Conservation (phyloP, 306 rosid species). For the Amphicarpaea edgeworthii region DNA sequence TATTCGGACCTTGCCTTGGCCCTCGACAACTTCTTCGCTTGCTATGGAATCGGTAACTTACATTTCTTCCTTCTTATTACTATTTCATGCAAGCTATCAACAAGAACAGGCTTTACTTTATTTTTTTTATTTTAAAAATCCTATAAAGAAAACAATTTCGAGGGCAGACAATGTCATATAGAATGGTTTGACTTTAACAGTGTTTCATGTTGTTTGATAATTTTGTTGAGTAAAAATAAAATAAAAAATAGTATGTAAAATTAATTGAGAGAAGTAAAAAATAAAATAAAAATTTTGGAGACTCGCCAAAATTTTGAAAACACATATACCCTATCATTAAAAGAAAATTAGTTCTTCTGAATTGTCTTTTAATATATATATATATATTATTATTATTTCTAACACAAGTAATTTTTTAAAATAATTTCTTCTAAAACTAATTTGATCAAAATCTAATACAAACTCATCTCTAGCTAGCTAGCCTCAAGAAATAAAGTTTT, state of each 20-base stretch:
- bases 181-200: slow-evolving; percentile 15
- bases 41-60: slow-evolving; percentile 60
- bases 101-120: too few relatives aligned
- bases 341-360: too few relatives aligned
- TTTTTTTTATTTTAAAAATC: background rate
- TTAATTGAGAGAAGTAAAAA: background rate
- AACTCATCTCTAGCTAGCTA: too few relatives aligned
- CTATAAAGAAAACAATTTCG: slow-evolving; percentile 4
- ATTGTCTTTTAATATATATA: too few relatives aligned
- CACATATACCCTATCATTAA: too few relatives aligned
- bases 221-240: background rate
- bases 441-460: background rate
- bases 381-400: too few relatives aligned
- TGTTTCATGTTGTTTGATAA: too few relatives aligned
- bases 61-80: background rate
- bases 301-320: too few relatives aligned
- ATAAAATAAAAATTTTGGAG: too few relatives aligned
- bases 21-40: slow-evolving; percentile 71
- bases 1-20: slow-evolving; percentile 65
- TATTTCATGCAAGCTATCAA: background rate
- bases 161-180: background rate
- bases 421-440: background rate
- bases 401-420: too few relatives aligned
- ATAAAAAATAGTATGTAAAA: background rate
- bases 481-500: background rate